Conservation (phyloP, 2,329 filamentous ascomycete genomes). For the Cladosporium halotolerans region DNA sequence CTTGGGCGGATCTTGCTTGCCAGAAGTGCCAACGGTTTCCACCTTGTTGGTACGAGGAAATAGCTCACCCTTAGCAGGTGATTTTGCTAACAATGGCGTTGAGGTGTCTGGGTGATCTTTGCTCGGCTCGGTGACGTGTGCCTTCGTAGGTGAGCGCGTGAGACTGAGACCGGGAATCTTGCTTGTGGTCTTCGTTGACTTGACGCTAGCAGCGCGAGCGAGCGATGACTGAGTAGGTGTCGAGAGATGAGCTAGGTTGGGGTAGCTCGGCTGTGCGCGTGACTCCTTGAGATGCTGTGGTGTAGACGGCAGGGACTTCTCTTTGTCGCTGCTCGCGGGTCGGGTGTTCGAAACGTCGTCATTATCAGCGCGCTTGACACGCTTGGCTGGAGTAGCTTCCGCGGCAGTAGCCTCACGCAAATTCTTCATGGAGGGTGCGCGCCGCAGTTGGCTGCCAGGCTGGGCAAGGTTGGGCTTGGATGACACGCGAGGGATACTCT, state of each 20-base stretch:
- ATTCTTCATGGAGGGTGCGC: slow-evolving; percentile 19
- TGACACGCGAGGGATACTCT: slow-evolving; percentile 20
- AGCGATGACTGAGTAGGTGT: slow-evolving; percentile 75
- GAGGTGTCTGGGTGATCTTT: slow-evolving; percentile 9
- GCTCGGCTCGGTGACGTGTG: slow-evolving; percentile 5
- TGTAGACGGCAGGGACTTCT: slow-evolving; percentile 28
- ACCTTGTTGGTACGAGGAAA: not conserved
- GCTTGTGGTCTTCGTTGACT: slow-evolving; percentile 33
- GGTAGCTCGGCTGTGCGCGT: slow-evolving; percentile 42
- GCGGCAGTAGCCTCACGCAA: slow-evolving; percentile 17
- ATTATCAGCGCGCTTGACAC: slow-evolving; percentile 48
- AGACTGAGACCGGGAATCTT: slow-evolving; percentile 26
- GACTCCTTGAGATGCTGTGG: slow-evolving; percentile 46
- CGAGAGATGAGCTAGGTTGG: slow-evolving; percentile 52
- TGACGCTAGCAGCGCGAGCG: slow-evolving; percentile 53
- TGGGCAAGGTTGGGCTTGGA: slow-evolving; percentile 18
- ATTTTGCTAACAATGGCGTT: slow-evolving; percentile 8
- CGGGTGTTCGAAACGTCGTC: not conserved
- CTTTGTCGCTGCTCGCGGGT: slow-evolving; percentile 1
- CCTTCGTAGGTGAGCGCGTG: slow-evolving; percentile 21
- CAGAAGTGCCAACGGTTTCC: not conserved
- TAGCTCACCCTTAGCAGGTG: slow-evolving; percentile 13
- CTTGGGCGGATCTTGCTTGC: slow-evolving; percentile 12
- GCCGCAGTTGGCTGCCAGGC: slow-evolving; percentile 22
- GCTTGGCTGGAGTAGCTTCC: slow-evolving; percentile 55